A percentile compares a stretch with the other conserved stretches of the same genome.
These are phyloP conservation scores for Vaccinium corymbosum DNA, from an alignment of 148 eudicot genomes.

Conservation along the genomic window DNA sequence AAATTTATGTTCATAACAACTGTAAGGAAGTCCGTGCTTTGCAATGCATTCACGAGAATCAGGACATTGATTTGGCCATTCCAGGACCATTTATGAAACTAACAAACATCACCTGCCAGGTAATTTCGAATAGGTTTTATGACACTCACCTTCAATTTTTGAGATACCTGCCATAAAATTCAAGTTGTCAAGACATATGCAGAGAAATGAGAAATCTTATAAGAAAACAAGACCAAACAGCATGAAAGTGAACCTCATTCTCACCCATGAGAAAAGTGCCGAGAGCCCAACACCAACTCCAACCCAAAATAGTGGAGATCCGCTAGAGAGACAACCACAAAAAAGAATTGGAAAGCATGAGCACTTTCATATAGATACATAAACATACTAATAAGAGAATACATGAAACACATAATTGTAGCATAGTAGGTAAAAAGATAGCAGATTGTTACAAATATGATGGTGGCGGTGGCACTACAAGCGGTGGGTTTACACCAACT, in stretches of 20 bases:
- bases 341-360: background rate
- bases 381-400: conserved; percentile 1
- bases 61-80: background rate
- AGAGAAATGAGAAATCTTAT: background rate
- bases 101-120: conserved; percentile 14
- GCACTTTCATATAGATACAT: background rate
- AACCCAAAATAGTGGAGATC: conserved; percentile 93
- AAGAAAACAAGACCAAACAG: background rate
- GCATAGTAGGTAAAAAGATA: background rate
- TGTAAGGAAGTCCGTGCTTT: background rate
- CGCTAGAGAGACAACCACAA: conserved; percentile 40
- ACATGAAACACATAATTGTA: background rate
- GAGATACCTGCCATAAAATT: conserved; percentile 43
- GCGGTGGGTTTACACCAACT: conserved; percentile 62
- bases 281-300: conserved; percentile 94
- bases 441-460: conserved; percentile 54
- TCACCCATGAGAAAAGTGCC: conserved; percentile 75
- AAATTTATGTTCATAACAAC: background rate
- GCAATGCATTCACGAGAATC: background rate
- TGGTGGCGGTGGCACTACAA: conserved; percentile 52
- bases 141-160: conserved; percentile 63
- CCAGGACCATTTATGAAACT: background rate
- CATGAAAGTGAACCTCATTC: conserved; percentile 15
- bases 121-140: background rate
- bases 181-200: conserved; percentile 16